Conservation (phyloP, 495 filamentous ascomycete genomes). For the Lophiotrema nucula region DNA sequence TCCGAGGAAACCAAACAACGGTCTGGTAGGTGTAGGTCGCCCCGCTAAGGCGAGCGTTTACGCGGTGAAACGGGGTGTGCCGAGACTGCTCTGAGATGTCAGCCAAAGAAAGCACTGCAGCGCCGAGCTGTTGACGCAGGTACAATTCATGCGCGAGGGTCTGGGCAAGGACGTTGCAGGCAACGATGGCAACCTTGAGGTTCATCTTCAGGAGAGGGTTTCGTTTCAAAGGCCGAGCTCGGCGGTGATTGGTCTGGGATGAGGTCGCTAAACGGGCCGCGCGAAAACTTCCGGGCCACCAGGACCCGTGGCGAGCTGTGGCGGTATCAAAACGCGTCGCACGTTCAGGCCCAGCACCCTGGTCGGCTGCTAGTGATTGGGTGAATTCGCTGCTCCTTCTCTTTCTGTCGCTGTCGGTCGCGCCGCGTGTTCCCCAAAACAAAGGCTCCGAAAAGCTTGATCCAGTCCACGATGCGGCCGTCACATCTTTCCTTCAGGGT, state of each 20-base stretch:
- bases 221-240: background rate
- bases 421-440: conserved; percentile 1
- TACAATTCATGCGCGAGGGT: conserved; percentile 27
- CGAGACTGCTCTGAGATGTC: conserved; percentile 3
- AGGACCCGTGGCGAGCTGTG: background rate
- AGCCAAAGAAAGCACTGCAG: conserved; percentile 26
- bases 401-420: background rate
- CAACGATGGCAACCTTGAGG: background rate
- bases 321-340: conserved; percentile 9
- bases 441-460: conserved; percentile 3
- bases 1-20: conserved; percentile 19
- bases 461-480: background rate
- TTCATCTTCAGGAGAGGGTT: conserved; percentile 2
- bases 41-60: conserved; percentile 21
- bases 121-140: conserved; percentile 22
- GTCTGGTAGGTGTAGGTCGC: conserved; percentile 4
- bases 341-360: background rate
- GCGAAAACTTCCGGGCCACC: conserved; percentile 3
- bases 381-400: background rate
- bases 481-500: conserved; percentile 7
- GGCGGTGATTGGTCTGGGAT: conserved; percentile 18
- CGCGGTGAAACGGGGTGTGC: conserved; percentile 23
- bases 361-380: conserved; percentile 13
- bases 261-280: conserved; percentile 21
- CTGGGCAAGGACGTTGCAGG: conserved; percentile 2